Conservation (phyloP, 2,329 filamentous ascomycete genomes). For the Neurospora sp. region DNA sequence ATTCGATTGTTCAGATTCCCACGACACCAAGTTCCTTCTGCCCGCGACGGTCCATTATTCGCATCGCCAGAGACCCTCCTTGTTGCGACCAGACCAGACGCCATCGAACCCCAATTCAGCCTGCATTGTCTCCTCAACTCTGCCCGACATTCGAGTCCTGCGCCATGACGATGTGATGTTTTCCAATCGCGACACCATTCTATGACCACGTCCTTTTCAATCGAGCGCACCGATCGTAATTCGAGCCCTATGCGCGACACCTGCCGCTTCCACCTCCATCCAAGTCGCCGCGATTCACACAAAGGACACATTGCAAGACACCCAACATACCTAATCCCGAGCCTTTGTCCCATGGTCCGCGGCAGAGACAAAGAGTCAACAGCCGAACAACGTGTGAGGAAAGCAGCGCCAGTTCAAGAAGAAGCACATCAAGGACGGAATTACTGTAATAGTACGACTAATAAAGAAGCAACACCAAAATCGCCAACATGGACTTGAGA, state of each 20-base stretch:
- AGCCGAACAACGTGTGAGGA: background rate
- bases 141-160: background rate
- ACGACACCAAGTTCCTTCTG: background rate
- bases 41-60: background rate
- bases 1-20: background rate
- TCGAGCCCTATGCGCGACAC: background rate
- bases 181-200: background rate
- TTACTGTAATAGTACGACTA: background rate
- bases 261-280: background rate
- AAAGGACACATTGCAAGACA: background rate
- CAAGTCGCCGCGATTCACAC: background rate
- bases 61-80: background rate
- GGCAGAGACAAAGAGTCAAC: background rate
- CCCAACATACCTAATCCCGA: background rate
- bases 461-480: slow-evolving; percentile 14
- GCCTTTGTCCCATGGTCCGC: background rate
- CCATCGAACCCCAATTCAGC: background rate
- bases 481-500: slow-evolving; percentile 38
- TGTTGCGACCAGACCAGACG: background rate
- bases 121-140: background rate
- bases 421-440: background rate
- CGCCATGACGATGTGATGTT: background rate
- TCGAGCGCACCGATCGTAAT: background rate
- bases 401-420: background rate
- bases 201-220: background rate